Base-by-base conservation (phyloP, 805 yeast species). In the Metschnikowia colocasiae region DNA sequence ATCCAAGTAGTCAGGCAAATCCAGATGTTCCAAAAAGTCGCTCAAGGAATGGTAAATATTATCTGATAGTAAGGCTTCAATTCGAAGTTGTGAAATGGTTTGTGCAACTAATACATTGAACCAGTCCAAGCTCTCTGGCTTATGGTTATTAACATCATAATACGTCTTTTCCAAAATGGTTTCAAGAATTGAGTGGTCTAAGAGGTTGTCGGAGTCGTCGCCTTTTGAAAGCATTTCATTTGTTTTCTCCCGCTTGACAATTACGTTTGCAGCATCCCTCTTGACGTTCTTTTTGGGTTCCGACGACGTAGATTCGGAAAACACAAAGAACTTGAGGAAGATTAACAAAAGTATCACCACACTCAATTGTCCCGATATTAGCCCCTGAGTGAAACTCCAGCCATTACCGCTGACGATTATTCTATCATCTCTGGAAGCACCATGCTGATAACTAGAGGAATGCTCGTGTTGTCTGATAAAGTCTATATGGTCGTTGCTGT, bases 81-180 rank as follows among this genome's bases (percentile, higher is more conserved):
- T 78, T 48, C 99, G 78, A 51, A 90, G 76, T 53, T 91, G 96
- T 27, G 87, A 80, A 22, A 94, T 82, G 6, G 90, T 83, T 63
- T 94, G 97, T 0, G 97, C 99, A 16, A 94, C 78, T 31, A 94
- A 72, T 1, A 94, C 97, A 54, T 92, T 94, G 64, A 94, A 89
- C 99, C 99, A 94, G 63, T 94, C 99, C 50, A 94, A 69, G 0
- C 97, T 85, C 68, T 94, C 99, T 0, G 97, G 79, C 15, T 82
- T 75, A 63, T 94, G 99, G 22, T 81, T 82, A 39, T 83, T 82
- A 1, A 94, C 97, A 59, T 94, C 87, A 65, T 94, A 94, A 61
- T 89, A 89, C 0, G 97, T 90, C 58, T 90, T 91, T 53, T 92
- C 97, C 33, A 94, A 69, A 18, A 94, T 87, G n/a, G 71, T 52